A percentile compares a stretch with the other conserved stretches of the same genome.
Conservation (phyloP, 148 eudicot genomes). For the Rhododendron vialii region DNA sequence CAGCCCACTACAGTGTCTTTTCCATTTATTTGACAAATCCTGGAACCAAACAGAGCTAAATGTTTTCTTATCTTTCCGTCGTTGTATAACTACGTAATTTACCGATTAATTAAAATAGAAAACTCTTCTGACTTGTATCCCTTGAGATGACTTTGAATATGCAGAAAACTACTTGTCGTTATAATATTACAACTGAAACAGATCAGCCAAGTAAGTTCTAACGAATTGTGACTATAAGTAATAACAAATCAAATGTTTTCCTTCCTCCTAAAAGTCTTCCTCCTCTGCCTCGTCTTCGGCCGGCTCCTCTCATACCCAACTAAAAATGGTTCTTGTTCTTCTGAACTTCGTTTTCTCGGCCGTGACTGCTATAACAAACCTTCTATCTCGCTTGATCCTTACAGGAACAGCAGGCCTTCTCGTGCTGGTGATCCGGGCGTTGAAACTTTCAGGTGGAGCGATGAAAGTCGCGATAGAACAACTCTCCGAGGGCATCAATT, state of each 20-base stretch:
- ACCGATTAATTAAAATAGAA: background rate
- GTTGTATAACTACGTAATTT: background rate
- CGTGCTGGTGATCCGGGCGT: conserved; percentile 45
- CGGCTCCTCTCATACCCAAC: background rate
- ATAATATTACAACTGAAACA: background rate
- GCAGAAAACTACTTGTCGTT: conserved; percentile 15
- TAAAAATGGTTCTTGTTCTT: conserved; percentile 37
- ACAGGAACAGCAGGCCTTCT: conserved; percentile 30
- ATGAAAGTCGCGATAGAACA: background rate
- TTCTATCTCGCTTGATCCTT: conserved; percentile 41
- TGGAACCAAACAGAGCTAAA: background rate
- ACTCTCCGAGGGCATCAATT: background rate
- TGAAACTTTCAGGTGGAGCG: conserved; percentile 18
- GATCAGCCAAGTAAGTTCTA: conserved; percentile 1
- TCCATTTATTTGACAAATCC: no score
- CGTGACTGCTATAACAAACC: conserved; percentile 24
- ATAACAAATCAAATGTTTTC: background rate
- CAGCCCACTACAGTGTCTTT: no score
- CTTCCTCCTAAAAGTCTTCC: conserved; percentile 6
- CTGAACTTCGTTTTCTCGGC: conserved; percentile 35
- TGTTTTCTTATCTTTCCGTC: background rate
- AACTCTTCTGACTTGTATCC: background rate
- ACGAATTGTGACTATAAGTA: background rate
- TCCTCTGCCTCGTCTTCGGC: background rate
- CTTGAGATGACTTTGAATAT: conserved; percentile 7